Conservation (phyloP, 495 filamentous ascomycete genomes). For the Astrocystis sublimbata region DNA sequence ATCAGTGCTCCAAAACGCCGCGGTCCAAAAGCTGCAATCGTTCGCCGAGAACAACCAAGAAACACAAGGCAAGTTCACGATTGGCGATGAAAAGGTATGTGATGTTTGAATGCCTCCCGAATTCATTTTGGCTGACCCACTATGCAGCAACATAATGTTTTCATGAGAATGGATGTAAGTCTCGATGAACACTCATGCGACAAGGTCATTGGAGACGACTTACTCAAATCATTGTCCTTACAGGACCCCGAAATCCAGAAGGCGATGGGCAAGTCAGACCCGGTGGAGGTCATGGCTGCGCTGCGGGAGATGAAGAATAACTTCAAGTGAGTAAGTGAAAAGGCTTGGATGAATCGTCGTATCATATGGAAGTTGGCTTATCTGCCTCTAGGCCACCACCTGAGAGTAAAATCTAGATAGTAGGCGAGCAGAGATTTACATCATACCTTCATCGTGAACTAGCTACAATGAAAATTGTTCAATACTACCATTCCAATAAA, state of each 20-base stretch:
- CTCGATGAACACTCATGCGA: neutral
- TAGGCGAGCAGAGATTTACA: too few relatives aligned
- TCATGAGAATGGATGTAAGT: conserved; percentile 86
- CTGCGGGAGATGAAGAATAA: conserved; percentile 93
- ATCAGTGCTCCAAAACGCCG: conserved; percentile 68
- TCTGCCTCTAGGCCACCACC: conserved; percentile 19
- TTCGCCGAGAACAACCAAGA: conserved; percentile 80
- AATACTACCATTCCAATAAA: too few relatives aligned
- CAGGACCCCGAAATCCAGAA: conserved; percentile 85
- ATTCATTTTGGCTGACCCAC: neutral
- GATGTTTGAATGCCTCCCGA: neutral
- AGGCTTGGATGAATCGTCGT: neutral
- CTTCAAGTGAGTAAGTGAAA: conserved; percentile 60
- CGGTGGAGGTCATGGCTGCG: conserved; percentile 82
- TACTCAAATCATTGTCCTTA: neutral
- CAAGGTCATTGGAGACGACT: neutral
- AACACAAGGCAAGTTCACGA: conserved; percentile 95
- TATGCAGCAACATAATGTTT: conserved; percentile 85
- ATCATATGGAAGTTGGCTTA: neutral
- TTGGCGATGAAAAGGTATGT: conserved; percentile 92
- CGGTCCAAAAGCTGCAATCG: conserved; percentile 71
- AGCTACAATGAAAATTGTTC: too few relatives aligned
- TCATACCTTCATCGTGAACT: neutral
- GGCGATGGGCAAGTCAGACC: conserved; percentile 77
- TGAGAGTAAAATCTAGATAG: conserved; percentile 29